Conservation (phyloP, 78 protist genomes). For the Diacronema lutheri region DNA sequence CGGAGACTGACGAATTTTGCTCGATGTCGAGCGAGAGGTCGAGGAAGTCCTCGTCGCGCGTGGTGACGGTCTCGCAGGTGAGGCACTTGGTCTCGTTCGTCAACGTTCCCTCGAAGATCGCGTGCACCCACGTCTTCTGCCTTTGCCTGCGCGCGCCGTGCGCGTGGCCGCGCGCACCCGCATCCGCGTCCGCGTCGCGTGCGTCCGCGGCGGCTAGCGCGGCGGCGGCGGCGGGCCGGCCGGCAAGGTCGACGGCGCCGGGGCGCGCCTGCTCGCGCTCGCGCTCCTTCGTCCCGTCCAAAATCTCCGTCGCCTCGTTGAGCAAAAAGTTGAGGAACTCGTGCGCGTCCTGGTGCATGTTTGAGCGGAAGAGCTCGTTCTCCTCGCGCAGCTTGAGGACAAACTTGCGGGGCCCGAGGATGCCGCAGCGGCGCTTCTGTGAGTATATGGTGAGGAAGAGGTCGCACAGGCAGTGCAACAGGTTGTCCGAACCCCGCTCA, state of each 20-base stretch:
- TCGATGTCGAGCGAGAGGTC: constrained; percentile 80
- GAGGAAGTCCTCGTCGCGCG: constrained; percentile 77
- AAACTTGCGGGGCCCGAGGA: constrained; percentile 43
- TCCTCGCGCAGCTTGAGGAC: constrained; percentile 61
- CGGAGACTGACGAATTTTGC: constrained; percentile 66
- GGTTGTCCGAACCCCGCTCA: background rate
- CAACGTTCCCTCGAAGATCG: constrained; percentile 81
- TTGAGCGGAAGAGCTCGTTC: constrained; percentile 64
- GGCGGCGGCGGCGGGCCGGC: background rate
- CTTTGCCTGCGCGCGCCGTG: background rate
- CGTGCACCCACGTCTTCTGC: constrained; percentile 75
- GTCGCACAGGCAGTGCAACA: constrained; percentile 56
- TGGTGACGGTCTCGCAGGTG: constrained; percentile 67
- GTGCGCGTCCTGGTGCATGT: constrained; percentile 90
- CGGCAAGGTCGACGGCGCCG: background rate
- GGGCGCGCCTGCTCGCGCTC: background rate
- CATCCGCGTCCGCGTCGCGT: background rate
- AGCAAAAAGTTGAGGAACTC: constrained; percentile 82
- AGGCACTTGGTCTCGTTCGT: constrained; percentile 85
- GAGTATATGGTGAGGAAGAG: constrained; percentile 35
- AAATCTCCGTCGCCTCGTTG: constrained; percentile 66
- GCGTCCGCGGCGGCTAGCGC: background rate
- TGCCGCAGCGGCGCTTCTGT: constrained; percentile 60
- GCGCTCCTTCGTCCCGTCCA: constrained; percentile 35
- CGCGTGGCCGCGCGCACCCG: too few species aligned